A percentile compares a stretch with the other conserved stretches of the same genome.
phyloP scores from a whole-genome alignment of 495 filamentous ascomycete species.

The Penicillium lividum region DNA sequence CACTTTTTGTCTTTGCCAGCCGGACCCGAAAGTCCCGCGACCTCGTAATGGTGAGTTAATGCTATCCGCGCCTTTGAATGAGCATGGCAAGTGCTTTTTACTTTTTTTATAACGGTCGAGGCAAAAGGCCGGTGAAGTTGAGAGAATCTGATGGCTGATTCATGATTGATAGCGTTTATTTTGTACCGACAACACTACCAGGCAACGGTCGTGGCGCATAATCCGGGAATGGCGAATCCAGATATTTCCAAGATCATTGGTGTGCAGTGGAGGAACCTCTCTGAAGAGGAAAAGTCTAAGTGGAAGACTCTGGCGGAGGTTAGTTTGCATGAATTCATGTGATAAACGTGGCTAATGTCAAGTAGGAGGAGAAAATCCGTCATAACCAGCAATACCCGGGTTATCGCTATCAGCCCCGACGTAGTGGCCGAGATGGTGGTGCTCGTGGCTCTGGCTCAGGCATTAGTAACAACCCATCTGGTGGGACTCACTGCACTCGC shows the following conservation, averaged over 20 bases:
- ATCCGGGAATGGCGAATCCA: conserved; percentile 91
- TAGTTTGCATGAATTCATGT: conserved; percentile 15
- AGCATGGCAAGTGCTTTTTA: conserved; percentile 32
- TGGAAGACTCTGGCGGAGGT: conserved; percentile 92
- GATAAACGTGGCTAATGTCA: not conserved
- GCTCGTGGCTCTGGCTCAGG: conserved; percentile 32
- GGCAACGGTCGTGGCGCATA: conserved; percentile 70
- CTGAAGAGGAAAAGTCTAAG: conserved; percentile 72
- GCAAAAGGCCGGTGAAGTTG: not conserved
- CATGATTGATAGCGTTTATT: conserved; percentile 76
- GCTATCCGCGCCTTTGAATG: conserved; percentile 14
- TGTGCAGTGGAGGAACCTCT: conserved; percentile 80
- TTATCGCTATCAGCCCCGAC: conserved; percentile 90
- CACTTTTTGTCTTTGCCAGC: conserved; percentile 89
- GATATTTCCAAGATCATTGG: conserved; percentile 99
- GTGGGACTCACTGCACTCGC: conserved; percentile 41
- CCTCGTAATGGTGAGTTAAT: conserved; percentile 86
- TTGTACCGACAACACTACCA: conserved; percentile 96
- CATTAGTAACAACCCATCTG: conserved; percentile 42
- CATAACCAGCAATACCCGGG: conserved; percentile 90
- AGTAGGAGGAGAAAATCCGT: conserved; percentile 83
- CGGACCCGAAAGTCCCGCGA: conserved; percentile 88
- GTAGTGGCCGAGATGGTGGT: conserved; percentile 60
- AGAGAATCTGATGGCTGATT: conserved; percentile 18
- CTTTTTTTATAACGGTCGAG: conserved; percentile 8